These are phyloP conservation scores for Cyberlindnera mrakii DNA, from an alignment of 805 yeast genomes.

Conservation along the genomic window DNA sequence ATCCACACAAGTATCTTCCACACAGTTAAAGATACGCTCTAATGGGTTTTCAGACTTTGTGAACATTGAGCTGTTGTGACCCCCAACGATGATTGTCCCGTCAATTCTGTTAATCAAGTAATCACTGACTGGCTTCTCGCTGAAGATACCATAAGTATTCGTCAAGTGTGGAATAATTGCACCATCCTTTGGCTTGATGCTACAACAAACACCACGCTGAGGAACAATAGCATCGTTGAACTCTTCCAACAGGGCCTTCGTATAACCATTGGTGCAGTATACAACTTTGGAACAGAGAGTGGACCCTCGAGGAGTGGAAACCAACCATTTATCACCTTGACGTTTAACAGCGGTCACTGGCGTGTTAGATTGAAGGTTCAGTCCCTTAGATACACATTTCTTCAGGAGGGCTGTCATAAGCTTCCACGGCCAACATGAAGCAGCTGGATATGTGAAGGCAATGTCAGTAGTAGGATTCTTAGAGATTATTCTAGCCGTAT, in stretches of 20 bases:
- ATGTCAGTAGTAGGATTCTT: slow-evolving; percentile 87
- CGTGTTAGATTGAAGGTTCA: slow-evolving; percentile 38
- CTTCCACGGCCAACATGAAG: slow-evolving; percentile 40
- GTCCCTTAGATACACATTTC: slow-evolving; percentile 27
- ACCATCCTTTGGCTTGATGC: slow-evolving; percentile 23
- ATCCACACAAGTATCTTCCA: slow-evolving; percentile 31
- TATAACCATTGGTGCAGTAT: slow-evolving; percentile 27
- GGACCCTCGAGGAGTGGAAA: slow-evolving; percentile 28
- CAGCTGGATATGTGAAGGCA: slow-evolving; percentile 41
- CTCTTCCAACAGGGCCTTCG: slow-evolving; percentile 28
- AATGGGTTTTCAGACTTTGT: slow-evolving; percentile 8
- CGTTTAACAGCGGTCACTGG: slow-evolving; percentile 26
- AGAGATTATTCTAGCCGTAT: slow-evolving; percentile 41
- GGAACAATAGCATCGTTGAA: slow-evolving; percentile 29
- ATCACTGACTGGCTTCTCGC: slow-evolving; percentile 23
- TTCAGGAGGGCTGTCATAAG: slow-evolving; percentile 30
- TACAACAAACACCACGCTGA: slow-evolving; percentile 28
- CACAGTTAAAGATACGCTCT: slow-evolving; percentile 23
- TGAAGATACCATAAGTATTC: slow-evolving; percentile 29
- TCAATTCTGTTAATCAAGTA: slow-evolving; percentile 35
- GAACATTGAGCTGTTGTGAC: slow-evolving; percentile 14
- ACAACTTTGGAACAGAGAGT: slow-evolving; percentile 29
- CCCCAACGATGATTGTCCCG: slow-evolving; percentile 33
- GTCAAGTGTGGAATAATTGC: slow-evolving; percentile 28
- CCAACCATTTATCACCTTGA: slow-evolving; percentile 26